Evolutionary conservation across 179 eudicot genomes (phyloP).

Genomic region (Actinidia polygama): DNA sequence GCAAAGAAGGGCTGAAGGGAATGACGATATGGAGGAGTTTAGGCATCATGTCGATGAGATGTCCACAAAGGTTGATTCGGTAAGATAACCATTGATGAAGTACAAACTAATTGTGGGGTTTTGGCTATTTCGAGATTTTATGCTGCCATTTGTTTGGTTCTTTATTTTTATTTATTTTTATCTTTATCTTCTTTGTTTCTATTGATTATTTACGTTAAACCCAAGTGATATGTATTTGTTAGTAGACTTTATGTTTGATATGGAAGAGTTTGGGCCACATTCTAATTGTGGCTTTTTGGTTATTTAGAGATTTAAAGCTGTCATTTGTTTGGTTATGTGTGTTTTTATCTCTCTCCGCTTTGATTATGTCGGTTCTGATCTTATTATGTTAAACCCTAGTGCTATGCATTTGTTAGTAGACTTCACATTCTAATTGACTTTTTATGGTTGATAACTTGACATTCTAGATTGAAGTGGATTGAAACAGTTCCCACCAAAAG

Average conservation of each 20-base stretch:
- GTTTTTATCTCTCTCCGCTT: no score
- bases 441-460: not conserved
- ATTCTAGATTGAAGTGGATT: not conserved
- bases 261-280: no score
- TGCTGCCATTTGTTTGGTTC: not conserved
- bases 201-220: no score
- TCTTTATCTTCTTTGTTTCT: not conserved
- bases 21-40: conserved; percentile 28
- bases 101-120: not conserved
- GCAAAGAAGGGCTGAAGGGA: conserved; percentile 3
- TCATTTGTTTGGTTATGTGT: not conserved
- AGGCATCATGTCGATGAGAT: conserved; percentile 38
- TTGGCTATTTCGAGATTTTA: not conserved
- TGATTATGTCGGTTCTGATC: not conserved
- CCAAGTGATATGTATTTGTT: no score
- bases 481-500: not conserved
- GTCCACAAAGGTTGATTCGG: conserved; percentile 36
- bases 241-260: no score
- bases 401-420: not conserved
- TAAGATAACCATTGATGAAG: conserved; percentile 1
- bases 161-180: not conserved
- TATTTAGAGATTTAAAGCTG: not conserved
- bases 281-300: not conserved
- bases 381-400: not conserved
- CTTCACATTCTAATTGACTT: not conserved